Evolutionary conservation across 768 basidiomycete species (phyloP).

Genomic region (Suillus ampliporus): DNA sequence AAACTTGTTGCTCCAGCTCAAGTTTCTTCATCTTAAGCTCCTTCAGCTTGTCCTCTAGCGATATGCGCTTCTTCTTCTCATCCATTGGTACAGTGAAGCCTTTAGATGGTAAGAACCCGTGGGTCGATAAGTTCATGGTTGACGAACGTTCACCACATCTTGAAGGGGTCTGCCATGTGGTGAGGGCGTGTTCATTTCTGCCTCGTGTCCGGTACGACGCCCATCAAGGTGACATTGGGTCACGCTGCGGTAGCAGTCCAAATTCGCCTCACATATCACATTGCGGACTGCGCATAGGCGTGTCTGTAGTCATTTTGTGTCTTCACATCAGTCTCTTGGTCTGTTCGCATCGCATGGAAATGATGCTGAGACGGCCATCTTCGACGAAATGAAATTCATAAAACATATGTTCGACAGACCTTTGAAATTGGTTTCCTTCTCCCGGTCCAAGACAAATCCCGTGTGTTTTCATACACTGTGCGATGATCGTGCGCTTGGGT

Average conservation of each 20-base stretch:
- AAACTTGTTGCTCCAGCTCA: conserved; percentile 14
- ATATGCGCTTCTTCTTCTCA: conserved; percentile 22
- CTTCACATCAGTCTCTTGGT: conserved; percentile 4
- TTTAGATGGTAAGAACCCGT: conserved; percentile 32
- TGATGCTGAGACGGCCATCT: too few species aligned
- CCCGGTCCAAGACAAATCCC: too few species aligned
- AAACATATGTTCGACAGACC: too few species aligned
- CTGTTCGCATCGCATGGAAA: too few species aligned
- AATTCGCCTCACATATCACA: conserved; percentile 3
- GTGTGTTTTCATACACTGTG: too few species aligned
- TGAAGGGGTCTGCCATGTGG: conserved; percentile 31
- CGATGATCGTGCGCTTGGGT: too few species aligned
- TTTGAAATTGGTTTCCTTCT: too few species aligned
- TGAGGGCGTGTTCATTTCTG: conserved; percentile 18
- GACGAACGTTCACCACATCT: conserved; percentile 30
- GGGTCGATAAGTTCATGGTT: conserved; percentile 37
- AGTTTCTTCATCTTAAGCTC: too few species aligned
- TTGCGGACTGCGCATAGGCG: conserved; percentile 3
- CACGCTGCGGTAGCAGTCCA: conserved; percentile 30
- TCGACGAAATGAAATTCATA: too few species aligned
- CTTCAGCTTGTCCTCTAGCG: conserved; percentile 18
- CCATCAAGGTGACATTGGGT: conserved; percentile 20
- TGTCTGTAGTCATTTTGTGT: conserved; percentile 7
- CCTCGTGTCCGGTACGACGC: conserved; percentile 14
- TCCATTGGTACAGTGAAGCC: conserved; percentile 34